A percentile compares a stretch with the other conserved stretches of the same genome.
phyloP scores from a whole-genome alignment of 345 rosid species.

The Melaleuca quinquenervia region DNA sequence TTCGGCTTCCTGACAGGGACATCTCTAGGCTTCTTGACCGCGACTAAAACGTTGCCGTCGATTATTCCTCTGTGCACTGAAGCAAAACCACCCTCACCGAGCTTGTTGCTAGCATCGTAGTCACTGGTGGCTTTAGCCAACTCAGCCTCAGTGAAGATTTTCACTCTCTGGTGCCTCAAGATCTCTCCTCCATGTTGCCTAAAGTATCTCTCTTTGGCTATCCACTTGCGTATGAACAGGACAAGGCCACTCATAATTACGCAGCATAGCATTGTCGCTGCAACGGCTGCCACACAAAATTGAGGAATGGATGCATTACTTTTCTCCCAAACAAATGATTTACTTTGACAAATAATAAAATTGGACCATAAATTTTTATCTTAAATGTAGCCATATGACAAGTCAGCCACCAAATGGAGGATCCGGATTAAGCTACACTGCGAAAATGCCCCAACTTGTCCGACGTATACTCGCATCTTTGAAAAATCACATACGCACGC shows the following conservation, averaged over 20 bases:
- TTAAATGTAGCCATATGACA: too few species aligned
- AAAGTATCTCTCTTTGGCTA: not conserved
- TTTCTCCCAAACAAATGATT: not conserved
- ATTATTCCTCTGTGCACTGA: not conserved
- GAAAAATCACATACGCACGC: too few species aligned
- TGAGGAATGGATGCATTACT: not conserved
- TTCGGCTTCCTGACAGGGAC: not conserved
- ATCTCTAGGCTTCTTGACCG: not conserved
- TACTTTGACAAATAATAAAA: not conserved
- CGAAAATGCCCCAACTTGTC: not conserved
- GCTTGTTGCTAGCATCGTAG: not conserved
- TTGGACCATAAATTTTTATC: too few species aligned
- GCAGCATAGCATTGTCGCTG: not conserved
- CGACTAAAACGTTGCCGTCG: rapidly evolving
- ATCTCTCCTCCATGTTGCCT: not conserved
- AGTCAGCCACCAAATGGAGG: not conserved
- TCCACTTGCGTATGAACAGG: not conserved
- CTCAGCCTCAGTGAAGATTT: not conserved
- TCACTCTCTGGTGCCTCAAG: not conserved
- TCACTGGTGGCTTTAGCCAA: not conserved
- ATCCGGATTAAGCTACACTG: not conserved
- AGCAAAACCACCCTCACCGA: not conserved
- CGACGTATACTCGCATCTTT: too few species aligned
- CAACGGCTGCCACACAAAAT: not conserved
- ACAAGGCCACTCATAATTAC: not conserved